Percentiles rank a stretch among this genome's conserved stretches.
Conservation (phyloP, 345 rosid genomes). For the Populus tremula region DNA sequence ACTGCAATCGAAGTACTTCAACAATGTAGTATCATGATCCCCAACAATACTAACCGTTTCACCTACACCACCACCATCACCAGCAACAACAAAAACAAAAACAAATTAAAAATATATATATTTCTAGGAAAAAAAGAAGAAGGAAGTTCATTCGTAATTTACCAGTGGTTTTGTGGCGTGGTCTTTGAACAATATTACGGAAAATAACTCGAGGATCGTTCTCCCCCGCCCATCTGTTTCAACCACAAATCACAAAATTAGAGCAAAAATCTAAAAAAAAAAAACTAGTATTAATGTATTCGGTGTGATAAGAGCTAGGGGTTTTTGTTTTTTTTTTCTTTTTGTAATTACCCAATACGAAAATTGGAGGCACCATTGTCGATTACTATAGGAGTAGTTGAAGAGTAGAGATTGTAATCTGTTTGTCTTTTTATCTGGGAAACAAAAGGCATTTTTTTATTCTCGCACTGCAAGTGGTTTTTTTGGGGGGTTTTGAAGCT, state of each 20-base stretch:
- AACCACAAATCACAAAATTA: constrained; percentile 1
- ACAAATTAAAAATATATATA: neutral
- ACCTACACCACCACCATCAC: constrained; percentile 38
- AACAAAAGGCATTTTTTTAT: constrained; percentile 49
- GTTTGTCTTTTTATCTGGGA: constrained; percentile 62
- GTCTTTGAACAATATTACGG: constrained; percentile 95
- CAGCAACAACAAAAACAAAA: constrained; percentile 2
- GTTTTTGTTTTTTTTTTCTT: neutral
- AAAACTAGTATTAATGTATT: neutral
- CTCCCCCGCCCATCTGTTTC: constrained; percentile 94
- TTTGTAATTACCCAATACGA: constrained; percentile 72
- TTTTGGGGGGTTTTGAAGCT: no score
- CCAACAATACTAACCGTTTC: constrained; percentile 92
- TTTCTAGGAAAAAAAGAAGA: neutral
- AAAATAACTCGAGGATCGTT: constrained; percentile 82
- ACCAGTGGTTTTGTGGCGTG: constrained; percentile 94
- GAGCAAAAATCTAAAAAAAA: neutral
- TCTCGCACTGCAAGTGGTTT: neutral
- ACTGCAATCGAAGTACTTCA: constrained; percentile 90
- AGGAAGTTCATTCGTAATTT: neutral
- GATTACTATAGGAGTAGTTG: constrained; percentile 82
- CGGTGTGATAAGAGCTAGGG: constrained; percentile 31
- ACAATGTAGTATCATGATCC: constrained; percentile 66
- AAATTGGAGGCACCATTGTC: constrained; percentile 96
- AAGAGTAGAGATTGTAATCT: constrained; percentile 63